Base-by-base conservation (phyloP, 371 early-diverging fungal species). In the Mortierella sp. region DNA sequence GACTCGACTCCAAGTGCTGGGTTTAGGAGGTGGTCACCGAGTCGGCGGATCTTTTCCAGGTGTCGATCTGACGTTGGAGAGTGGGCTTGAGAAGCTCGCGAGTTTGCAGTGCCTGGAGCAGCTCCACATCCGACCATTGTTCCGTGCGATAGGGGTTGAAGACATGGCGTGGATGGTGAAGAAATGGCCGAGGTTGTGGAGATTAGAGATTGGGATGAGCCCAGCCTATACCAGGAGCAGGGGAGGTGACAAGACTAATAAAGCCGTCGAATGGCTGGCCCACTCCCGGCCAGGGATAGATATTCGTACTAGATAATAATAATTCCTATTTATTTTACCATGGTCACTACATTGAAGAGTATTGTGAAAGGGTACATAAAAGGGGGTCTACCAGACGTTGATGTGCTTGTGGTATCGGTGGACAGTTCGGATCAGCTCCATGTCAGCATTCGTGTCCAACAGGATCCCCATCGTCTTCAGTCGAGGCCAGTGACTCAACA, bases 1-100 rank as follows among this genome's bases (percentile, higher is more conserved):
- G 39, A 71, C 69, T 0, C 70, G 83, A 2, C 75, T 82, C n/a
- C 55, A 24, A 26, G 45, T 50, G 31, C 37, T 82, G 13, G 78
- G 78, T n/a, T 47, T 82, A 22, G 83, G 83, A 66, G 83, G 83
- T 14, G 83, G 83, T 2, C 83, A 82, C 65, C 45, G 68, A 14
- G 72, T 83, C 14, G 64, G 71, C 37, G 77, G 78, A 6, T 26
- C 16, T 6, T 73, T 75, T 0, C 31, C 64, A 1, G 79, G 76
- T 14, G 70, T 78, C 34, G 83, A 83, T 61, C 39, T 83, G 72
- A 78, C 83, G 10, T 34, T 74, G 34, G 66, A 29, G 9, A 82
- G 83, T 24, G 83, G 83, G 34, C n/a, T 82, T 29, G 69, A 45
- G 31, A 41, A 16, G 13, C 58, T 81, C 4, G 34, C 31, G 1